Base-by-base conservation (phyloP, 306 rosid species). In the Lupinus albus region DNA sequence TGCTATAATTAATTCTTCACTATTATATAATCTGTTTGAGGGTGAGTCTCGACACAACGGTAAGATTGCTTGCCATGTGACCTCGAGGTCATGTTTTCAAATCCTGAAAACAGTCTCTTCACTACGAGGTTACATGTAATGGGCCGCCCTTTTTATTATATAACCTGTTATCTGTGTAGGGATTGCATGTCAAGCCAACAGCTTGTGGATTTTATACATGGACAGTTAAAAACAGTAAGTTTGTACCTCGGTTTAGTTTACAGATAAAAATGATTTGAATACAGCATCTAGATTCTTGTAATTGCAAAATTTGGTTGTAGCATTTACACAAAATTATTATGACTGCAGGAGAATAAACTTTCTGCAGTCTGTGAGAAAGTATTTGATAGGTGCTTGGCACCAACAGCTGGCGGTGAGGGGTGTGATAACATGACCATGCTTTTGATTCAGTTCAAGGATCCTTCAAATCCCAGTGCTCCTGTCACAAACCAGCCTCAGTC, bases 371-470 rank as follows among this genome's bases (percentile, higher is more conserved):
- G 99, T 52, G 99, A 93, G 88, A 84, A 75, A 79, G 99, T 93
- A 30, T 88, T 90, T 60, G 97, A 93, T 59, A 79, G 86, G 80
- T 88, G 99, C 80, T 83, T 93, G 88, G 99, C 99, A 42, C 99
- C 97, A 9, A 68, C 91, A 4, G 86, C 94, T 51, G 96, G 94
- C 18, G 88, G 97, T 10, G 88, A 88, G 84, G 99, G 99, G 32
- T 93, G 96, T 53, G 99, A 93, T 79, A 93, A 93, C 82, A 93
- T 88, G 99, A 93, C 96, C 67, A 90, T 93, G 99, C 86, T 93
- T 76, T 80, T 93, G 86, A 80, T 93, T 86, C 99, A 86, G 85
- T 86, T 93, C 66, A 86, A 86, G 78, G 77, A 71, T 48, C 84
- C 84, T 20, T 57, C 47, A 33, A 60, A 28, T 68, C 55, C 76